A percentile compares a stretch with the other conserved stretches of the same genome.
These are phyloP conservation scores for Gonapodya prolifera DNA, from an alignment of 192 early-diverging fungal genomes.

Conservation along the genomic window DNA sequence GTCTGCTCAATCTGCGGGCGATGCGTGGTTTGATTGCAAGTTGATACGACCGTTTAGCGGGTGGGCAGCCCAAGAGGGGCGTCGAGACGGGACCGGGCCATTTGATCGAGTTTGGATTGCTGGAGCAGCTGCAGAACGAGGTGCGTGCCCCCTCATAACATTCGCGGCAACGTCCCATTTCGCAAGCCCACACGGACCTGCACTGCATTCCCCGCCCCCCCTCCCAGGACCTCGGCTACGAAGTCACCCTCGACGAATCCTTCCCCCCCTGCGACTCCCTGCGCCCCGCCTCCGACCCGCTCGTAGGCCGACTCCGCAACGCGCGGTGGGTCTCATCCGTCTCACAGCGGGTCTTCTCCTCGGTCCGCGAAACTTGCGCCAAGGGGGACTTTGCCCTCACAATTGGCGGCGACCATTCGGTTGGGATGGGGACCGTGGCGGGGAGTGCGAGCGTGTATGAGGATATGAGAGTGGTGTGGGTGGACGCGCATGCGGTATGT, in stretches of 20 bases:
- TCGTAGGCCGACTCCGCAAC: constrained; percentile 69
- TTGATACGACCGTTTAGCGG: too few species aligned
- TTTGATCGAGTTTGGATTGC: constrained; percentile 70
- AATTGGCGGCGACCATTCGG: constrained; percentile 89
- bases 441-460: constrained; percentile 63
- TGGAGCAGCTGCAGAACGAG: constrained; percentile 58
- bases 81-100: constrained; percentile 78
- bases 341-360: constrained; percentile 45
- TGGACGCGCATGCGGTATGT: constrained; percentile 84
- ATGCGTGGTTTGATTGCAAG: too few species aligned
- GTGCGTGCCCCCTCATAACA: not conserved
- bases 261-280: constrained; percentile 58
- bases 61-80: constrained; percentile 59
- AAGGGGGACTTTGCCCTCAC: constrained; percentile 74
- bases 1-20: too few species aligned
- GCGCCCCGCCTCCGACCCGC: constrained; percentile 54
- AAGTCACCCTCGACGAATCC: constrained; percentile 53
- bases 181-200: too few species aligned
- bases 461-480: constrained; percentile 81
- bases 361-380: constrained; percentile 47
- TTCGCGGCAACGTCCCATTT: too few species aligned
- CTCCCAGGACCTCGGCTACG: constrained; percentile 53
- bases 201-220: too few species aligned
- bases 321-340: constrained; percentile 71
- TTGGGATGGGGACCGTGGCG: constrained; percentile 80